Conservation (phyloP, 306 rosid genomes). For the Begonia fuchsioides region DNA sequence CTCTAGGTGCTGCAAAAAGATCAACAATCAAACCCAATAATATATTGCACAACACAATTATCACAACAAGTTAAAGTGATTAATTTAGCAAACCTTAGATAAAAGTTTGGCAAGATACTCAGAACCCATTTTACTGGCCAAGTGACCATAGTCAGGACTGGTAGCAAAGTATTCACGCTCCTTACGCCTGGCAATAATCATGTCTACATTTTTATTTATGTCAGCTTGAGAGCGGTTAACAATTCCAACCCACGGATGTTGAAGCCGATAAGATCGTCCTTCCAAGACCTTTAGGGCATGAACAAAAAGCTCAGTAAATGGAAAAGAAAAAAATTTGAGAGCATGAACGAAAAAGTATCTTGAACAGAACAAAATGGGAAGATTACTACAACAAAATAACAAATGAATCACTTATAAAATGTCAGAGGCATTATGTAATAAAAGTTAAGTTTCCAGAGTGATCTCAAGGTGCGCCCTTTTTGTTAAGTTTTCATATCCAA, state of each 20-base stretch:
- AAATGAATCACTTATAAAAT: no score
- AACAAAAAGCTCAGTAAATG: no score
- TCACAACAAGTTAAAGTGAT: not conserved
- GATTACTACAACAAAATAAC: no score
- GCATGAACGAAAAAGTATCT: no score
- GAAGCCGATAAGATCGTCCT: slow-evolving; percentile 89
- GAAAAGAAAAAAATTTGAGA: no score
- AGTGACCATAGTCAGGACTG: slow-evolving; percentile 90
- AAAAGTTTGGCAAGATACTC: slow-evolving; percentile 95
- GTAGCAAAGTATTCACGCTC: slow-evolving; percentile 87
- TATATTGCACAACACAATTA: not conserved
- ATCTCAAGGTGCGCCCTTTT: no score
- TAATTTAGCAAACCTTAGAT: slow-evolving; percentile 49
- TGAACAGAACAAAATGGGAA: no score
- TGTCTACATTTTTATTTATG: slow-evolving; percentile 82
- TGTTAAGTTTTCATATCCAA: no score
- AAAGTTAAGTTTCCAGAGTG: not conserved
- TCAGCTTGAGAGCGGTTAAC: slow-evolving; percentile 98
- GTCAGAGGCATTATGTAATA: no score
- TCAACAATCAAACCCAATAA: slow-evolving; percentile 13
- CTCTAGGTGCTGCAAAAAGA: slow-evolving; percentile 65
- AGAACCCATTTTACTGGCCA: slow-evolving; percentile 82
- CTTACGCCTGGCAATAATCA: slow-evolving; percentile 76
- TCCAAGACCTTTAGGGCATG: slow-evolving; percentile 54
- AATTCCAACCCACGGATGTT: slow-evolving; percentile 91